These are phyloP conservation scores for Neonectria faginata DNA, from an alignment of 2,329 filamentous ascomycete genomes.

Conservation along the genomic window DNA sequence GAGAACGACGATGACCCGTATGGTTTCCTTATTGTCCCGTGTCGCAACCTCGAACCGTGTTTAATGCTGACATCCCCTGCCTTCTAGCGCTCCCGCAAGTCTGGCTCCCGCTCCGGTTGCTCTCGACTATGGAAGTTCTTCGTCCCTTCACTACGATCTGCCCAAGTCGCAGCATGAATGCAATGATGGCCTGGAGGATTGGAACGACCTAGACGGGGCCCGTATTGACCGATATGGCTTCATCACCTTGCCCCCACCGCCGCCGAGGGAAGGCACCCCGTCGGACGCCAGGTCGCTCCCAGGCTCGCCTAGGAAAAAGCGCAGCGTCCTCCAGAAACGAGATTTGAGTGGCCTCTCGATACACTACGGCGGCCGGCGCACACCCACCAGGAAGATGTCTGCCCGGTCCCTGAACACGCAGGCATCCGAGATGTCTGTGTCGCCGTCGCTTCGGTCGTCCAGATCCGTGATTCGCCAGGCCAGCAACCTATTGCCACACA, in stretches of 20 bases:
- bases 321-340: constrained; percentile 57
- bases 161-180: constrained; percentile 58
- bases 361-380: constrained; percentile 54
- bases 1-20: constrained; percentile 68
- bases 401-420: constrained; percentile 70
- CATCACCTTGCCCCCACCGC: constrained; percentile 63
- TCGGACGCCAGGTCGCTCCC: constrained; percentile 57
- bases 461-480: constrained; percentile 68
- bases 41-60: constrained; percentile 39
- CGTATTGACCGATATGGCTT: constrained; percentile 78
- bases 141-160: constrained; percentile 56
- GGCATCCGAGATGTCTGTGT: constrained; percentile 62
- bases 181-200: constrained; percentile 73
- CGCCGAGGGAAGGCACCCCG: constrained; percentile 57
- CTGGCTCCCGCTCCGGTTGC: constrained; percentile 51
- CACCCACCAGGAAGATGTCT: constrained; percentile 67
- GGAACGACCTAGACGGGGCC: constrained; percentile 71
- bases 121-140: constrained; percentile 58
- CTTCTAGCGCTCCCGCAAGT: constrained; percentile 45
- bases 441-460: constrained; percentile 63
- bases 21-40: constrained; percentile 60
- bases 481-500: constrained; percentile 70
- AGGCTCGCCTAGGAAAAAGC: constrained; percentile 58
- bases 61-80: constrained; percentile 45
- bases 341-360: constrained; percentile 54